Evolutionary conservation across 805 yeast genomes (phyloP).

Genomic region (Metschnikowia gruessii): DNA sequence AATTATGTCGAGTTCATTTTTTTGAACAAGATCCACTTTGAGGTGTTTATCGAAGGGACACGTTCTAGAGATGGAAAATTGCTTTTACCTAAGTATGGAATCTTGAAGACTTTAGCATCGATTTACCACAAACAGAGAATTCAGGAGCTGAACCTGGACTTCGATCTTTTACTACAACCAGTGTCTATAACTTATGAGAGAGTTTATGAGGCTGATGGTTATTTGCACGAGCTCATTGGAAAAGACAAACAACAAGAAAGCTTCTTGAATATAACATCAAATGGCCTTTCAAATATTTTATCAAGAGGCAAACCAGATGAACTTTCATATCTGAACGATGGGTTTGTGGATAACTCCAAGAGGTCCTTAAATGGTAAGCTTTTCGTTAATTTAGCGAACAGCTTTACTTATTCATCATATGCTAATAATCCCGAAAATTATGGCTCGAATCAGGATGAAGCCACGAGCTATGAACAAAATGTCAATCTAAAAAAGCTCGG

Average conservation of each 20-base stretch:
- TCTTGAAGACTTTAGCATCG: slow-evolving; percentile 50
- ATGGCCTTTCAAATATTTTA: slow-evolving; percentile 34
- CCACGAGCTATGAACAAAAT: slow-evolving; percentile 26
- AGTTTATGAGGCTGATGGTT: slow-evolving; percentile 54
- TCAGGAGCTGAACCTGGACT: slow-evolving; percentile 18
- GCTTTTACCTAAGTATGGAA: slow-evolving; percentile 59
- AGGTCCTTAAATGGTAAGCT: slow-evolving; percentile 35
- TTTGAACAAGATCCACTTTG: slow-evolving; percentile 48
- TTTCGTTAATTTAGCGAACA: slow-evolving; percentile 34
- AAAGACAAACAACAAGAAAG: slow-evolving; percentile 55
- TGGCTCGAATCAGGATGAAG: slow-evolving; percentile 15
- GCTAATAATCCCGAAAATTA: slow-evolving; percentile 20
- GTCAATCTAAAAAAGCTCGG: slow-evolving; percentile 48
- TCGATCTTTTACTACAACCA: slow-evolving; percentile 46
- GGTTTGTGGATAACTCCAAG: slow-evolving; percentile 30
- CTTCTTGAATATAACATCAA: slow-evolving; percentile 35
- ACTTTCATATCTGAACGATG: slow-evolving; percentile 17
- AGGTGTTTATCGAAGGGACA: slow-evolving; percentile 65
- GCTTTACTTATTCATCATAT: slow-evolving; percentile 30
- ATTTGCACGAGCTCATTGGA: slow-evolving; percentile 55
- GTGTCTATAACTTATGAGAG: slow-evolving; percentile 59
- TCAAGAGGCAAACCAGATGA: slow-evolving; percentile 12
- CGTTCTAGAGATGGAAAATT: slow-evolving; percentile 65
- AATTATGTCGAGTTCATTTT: slow-evolving; percentile 49
- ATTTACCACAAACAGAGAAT: slow-evolving; percentile 41